Conservation (phyloP, 495 filamentous ascomycete genomes). For the Aspergillus panamensis region DNA sequence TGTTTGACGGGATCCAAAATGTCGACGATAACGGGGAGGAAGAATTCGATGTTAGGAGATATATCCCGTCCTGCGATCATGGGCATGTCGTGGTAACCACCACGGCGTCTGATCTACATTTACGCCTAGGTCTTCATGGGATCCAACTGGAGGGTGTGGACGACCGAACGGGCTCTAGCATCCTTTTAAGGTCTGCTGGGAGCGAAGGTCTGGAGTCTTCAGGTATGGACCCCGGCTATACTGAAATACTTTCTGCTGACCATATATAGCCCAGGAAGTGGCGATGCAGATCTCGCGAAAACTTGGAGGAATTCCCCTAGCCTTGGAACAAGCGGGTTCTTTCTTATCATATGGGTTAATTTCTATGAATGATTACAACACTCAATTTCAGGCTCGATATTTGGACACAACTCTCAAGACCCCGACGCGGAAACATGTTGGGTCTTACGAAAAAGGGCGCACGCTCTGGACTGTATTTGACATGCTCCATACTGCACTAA, state of each 20-base stretch:
- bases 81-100: neutral
- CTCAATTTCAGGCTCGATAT: neutral
- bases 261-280: neutral
- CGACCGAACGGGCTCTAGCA: neutral
- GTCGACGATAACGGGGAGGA: neutral
- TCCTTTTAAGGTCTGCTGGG: neutral
- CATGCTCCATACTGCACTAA: neutral
- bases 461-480: constrained; percentile 8
- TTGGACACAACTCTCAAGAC: constrained; percentile 1
- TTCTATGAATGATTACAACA: neutral
- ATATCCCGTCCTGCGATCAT: constrained; percentile 3
- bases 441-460: constrained; percentile 5
- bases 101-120: constrained; percentile 2
- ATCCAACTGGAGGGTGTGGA: neutral
- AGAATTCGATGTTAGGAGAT: neutral
- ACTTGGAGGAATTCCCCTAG: constrained; percentile 8
- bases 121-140: neutral
- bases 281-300: constrained; percentile 3
- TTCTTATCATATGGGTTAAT: constrained; percentile 2
- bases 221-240: no score
- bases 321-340: constrained; percentile 4
- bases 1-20: constrained; percentile 6
- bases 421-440: neutral
- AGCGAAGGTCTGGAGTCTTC: neutral
- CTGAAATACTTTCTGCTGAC: neutral